A percentile compares a stretch with the other conserved stretches of the same genome.
phyloP scores from a whole-genome alignment of 805 yeast genomes.

The Zygoascus flipseniorum region DNA sequence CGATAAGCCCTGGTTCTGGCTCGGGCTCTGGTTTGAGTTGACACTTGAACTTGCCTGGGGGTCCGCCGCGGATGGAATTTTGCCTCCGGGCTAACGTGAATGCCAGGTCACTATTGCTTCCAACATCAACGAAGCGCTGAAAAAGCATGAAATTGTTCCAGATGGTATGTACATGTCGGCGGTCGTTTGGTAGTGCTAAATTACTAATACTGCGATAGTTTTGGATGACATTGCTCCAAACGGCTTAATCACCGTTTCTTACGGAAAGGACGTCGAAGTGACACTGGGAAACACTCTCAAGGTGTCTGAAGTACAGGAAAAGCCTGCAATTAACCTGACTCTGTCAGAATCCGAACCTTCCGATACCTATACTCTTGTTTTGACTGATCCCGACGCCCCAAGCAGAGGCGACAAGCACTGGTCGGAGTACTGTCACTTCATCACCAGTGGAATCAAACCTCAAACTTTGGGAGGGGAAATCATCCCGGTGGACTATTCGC shows the following conservation, averaged over 20 bases:
- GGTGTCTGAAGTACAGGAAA: slow-evolving; percentile 56
- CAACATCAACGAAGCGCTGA: slow-evolving; percentile 31
- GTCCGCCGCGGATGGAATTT: not conserved
- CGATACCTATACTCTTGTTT: slow-evolving; percentile 60
- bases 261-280: slow-evolving; percentile 52
- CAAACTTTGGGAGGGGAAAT: slow-evolving; percentile 17
- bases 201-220: slow-evolving; percentile 12
- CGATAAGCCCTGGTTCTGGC: not conserved
- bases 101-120: slow-evolving; percentile 23
- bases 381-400: slow-evolving; percentile 96
- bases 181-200: not conserved
- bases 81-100: not conserved
- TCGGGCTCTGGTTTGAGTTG: no score
- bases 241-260: slow-evolving; percentile 50
- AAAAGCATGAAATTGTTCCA: slow-evolving; percentile 36
- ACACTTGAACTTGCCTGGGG: not conserved
- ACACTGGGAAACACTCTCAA: slow-evolving; percentile 69
- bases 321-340: slow-evolving; percentile 61
- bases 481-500: slow-evolving; percentile 13
- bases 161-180: slow-evolving; percentile 31
- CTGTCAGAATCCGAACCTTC: slow-evolving; percentile 36
- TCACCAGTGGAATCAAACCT: slow-evolving; percentile 35
- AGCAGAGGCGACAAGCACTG: slow-evolving; percentile 71
- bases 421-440: slow-evolving; percentile 81
- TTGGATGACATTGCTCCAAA: slow-evolving; percentile 23